These are phyloP conservation scores for Sporodiniella umbellata DNA, from an alignment of 371 early-diverging fungal genomes.

Conservation along the genomic window DNA sequence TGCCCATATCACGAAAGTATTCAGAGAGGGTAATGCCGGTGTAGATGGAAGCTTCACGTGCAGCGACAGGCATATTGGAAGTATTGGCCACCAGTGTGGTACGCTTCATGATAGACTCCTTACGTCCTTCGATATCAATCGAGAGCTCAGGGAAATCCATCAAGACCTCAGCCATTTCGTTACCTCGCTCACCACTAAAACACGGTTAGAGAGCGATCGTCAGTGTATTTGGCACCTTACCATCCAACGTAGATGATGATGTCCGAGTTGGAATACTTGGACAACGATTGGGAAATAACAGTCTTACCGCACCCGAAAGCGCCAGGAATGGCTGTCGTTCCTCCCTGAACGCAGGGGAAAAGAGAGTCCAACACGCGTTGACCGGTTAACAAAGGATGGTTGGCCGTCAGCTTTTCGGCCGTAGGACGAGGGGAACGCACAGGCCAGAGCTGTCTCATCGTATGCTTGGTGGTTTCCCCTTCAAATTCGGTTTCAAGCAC, in stretches of 20 bases:
- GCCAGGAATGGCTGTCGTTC: conserved; percentile 99
- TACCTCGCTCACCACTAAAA: conserved; percentile 97
- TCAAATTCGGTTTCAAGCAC: conserved; percentile 96
- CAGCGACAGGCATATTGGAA: conserved; percentile 99
- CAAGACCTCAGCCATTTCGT: conserved; percentile 99
- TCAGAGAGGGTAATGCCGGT: conserved; percentile 99
- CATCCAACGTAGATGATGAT: conserved; percentile 99
- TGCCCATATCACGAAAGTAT: conserved; percentile 99
- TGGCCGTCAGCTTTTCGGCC: conserved; percentile 95
- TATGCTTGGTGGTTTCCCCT: conserved; percentile 83
- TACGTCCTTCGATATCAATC: conserved; percentile 87
- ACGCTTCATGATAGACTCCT: conserved; percentile 99
- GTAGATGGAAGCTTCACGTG: conserved; percentile 99
- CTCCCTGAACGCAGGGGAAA: conserved; percentile 99
- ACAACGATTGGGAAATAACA: conserved; percentile 99
- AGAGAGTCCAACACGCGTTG: conserved; percentile 99
- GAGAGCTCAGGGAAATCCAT: conserved; percentile 99
- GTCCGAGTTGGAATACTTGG: conserved; percentile 99
- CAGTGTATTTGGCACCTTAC: conserved; percentile 24
- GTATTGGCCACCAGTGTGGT: conserved; percentile 99
- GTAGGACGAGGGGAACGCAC: conserved; percentile 99
- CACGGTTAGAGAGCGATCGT: neutral
- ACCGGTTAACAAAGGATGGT: conserved; percentile 98
- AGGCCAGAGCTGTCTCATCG: conserved; percentile 99
- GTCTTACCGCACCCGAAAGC: conserved; percentile 99